A percentile compares a stretch with the other conserved stretches of the same genome.
These are phyloP conservation scores for Hippophae rhamnoides DNA, from an alignment of 306 rosid genomes.

Conservation along the genomic window DNA sequence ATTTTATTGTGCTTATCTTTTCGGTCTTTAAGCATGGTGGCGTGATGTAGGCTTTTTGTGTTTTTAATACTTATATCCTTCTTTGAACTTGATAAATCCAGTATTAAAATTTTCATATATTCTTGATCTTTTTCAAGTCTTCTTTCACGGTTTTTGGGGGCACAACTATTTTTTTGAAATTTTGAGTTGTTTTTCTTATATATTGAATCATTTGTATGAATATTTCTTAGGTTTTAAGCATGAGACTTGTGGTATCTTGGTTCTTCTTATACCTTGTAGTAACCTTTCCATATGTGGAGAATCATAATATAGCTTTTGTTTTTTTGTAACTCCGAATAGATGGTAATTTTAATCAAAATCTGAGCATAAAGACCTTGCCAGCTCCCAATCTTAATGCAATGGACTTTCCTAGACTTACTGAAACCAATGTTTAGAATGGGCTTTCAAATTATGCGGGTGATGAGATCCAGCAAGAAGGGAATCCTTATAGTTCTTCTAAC, in stretches of 20 bases:
- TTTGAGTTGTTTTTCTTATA: constrained; percentile 1
- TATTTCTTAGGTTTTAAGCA: constrained; percentile 1
- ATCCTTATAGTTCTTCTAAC: too few species aligned
- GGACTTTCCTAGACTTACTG: constrained; percentile 75
- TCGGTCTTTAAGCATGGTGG: constrained; percentile 20
- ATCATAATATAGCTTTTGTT: neutral
- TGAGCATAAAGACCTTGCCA: constrained; percentile 54
- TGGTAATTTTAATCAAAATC: constrained; percentile 57
- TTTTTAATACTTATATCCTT: too few species aligned
- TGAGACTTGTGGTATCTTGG: too few species aligned
- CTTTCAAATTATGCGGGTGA: constrained; percentile 49
- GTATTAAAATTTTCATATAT: too few species aligned
- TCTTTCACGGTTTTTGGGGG: constrained; percentile 11
- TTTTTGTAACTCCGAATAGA: constrained; percentile 81
- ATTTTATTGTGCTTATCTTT: constrained; percentile 4
- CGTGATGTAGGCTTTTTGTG: constrained; percentile 21
- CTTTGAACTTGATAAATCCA: too few species aligned
- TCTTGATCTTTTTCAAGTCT: neutral
- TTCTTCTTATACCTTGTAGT: too few species aligned
- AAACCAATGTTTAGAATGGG: constrained; percentile 45
- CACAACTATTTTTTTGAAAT: constrained; percentile 3
- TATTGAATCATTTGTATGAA: constrained; percentile 7
- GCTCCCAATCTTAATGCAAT: constrained; percentile 67
- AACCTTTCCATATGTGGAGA: neutral
- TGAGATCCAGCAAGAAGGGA: too few species aligned